Conservation (phyloP, 31 red algal species). For the Odonthalia washingtoniensis region DNA sequence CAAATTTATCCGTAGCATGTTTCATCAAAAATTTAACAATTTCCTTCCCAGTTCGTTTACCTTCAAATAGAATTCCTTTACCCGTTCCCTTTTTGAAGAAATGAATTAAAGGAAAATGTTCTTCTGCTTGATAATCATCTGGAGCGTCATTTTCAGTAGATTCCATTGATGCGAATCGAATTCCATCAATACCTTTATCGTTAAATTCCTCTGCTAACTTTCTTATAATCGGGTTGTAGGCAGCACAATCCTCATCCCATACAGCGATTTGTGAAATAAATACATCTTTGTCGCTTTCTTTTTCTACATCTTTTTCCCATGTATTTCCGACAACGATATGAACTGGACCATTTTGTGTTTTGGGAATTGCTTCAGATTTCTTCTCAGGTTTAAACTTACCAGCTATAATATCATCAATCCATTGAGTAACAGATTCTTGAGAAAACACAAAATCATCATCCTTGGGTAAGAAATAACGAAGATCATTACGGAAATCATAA, state of each 20-base stretch:
- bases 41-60: conserved; percentile 65
- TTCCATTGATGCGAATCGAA: conserved; percentile 91
- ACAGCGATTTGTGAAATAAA: conserved; percentile 89
- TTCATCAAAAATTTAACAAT: conserved; percentile 82
- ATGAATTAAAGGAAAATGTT: conserved; percentile 92
- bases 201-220: conserved; percentile 83
- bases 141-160: conserved; percentile 96
- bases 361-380: conserved; percentile 84
- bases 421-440: conserved; percentile 56
- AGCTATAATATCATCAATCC: conserved; percentile 73
- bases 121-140: conserved; percentile 83
- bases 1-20: conserved; percentile 64
- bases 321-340: conserved; percentile 90
- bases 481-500: conserved; percentile 76
- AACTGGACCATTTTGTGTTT: conserved; percentile 72
- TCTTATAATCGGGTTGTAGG: conserved; percentile 71
- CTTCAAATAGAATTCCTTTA: conserved; percentile 82
- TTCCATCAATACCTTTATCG: conserved; percentile 61
- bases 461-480: conserved; percentile 82
- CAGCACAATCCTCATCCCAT: conserved; percentile 92
- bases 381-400: conserved; percentile 74
- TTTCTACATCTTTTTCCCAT: conserved; percentile 77
- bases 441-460: conserved; percentile 67
- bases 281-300: conserved; percentile 78
- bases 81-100: conserved; percentile 91